A percentile compares a stretch with the other conserved stretches of the same genome.
phyloP scores from a whole-genome alignment of 768 basidiomycete genomes.

The Tylopilus plumbeoviolaceoides region DNA sequence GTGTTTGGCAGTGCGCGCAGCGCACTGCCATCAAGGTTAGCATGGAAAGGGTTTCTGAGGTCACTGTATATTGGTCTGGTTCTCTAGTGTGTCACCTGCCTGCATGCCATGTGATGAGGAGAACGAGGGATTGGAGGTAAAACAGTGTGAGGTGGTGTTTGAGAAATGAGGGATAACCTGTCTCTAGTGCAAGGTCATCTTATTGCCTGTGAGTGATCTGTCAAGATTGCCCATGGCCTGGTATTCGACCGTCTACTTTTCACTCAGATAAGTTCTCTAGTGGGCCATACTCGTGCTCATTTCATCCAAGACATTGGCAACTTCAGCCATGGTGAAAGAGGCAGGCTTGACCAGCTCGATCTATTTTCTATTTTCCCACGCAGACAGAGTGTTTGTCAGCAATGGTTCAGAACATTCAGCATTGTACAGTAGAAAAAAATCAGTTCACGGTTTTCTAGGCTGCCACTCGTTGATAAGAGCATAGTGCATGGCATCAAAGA shows the following conservation, averaged over 20 bases:
- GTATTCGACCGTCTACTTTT: constrained; percentile 42
- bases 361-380: too few species aligned
- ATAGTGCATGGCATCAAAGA: constrained; percentile 50
- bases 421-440: constrained; percentile 29
- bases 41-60: too few species aligned
- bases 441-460: constrained; percentile 67
- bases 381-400: too few species aligned
- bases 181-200: constrained; percentile 48
- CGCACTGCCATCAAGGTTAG: too few species aligned
- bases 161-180: constrained; percentile 90
- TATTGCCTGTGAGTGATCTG: constrained; percentile 26
- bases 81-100: constrained; percentile 59
- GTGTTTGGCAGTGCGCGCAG: too few species aligned
- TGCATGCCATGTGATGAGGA: constrained; percentile 67
- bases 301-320: constrained; percentile 39
- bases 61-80: too few species aligned
- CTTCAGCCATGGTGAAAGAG: background rate
- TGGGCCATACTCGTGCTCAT: constrained; percentile 59
- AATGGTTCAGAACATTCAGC: background rate
- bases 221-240: constrained; percentile 10
- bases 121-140: constrained; percentile 79
- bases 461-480: constrained; percentile 43
- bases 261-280: constrained; percentile 54
- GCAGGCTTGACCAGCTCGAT: background rate
- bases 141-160: constrained; percentile 83